Base-by-base conservation (phyloP, 257 asterid genomes). In the Solanum neorickii region DNA sequence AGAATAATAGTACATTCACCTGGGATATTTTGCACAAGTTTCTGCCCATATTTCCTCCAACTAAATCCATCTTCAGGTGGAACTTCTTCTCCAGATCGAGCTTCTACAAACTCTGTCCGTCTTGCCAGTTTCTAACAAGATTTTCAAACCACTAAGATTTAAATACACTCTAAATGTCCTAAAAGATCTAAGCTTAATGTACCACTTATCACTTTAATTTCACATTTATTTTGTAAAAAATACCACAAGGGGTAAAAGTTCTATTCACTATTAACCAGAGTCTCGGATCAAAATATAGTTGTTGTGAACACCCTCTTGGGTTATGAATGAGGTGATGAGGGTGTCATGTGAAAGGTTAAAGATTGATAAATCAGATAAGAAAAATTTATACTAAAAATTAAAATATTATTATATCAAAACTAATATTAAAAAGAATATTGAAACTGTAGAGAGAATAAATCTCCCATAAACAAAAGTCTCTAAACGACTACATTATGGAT, bases 31-130 rank as follows among this genome's bases (percentile, higher is more conserved):
- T 75, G 93, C 84, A 78, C 91, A 85, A 65, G 47, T 86, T 87
- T 93, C 74, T 91, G 92, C 7, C 94, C 95, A 88, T 91, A 93
- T 87, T 90, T 91, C 49, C 94, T 90, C 94, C 94, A 92, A 69
- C 29, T 86, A 85, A 86, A 86, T 3, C 92, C 94, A 86, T 90
- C 93, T 69, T 75, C 89, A 18, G 44, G 83, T 52, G 87, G 72
- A 73, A 72, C 76, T 39, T 59, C 89, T 37, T 6, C 80, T 25
- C 62, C 39, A 0, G 39, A 1, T 77, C 39, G 15, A 42, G 83
- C 83, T n/a, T 77, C 15, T 77, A 42, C 37, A 21, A 42, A 77
- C 60, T 77, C 8, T 77, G 23, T 44, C 39, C 39, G 14, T 25
- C 37, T 37, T 25, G 62, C 9, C 13, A 44, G 1, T 2, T 1